phyloP scores from a whole-genome alignment of 345 rosid genomes.

The Arabidopsis thaliana region DNA sequence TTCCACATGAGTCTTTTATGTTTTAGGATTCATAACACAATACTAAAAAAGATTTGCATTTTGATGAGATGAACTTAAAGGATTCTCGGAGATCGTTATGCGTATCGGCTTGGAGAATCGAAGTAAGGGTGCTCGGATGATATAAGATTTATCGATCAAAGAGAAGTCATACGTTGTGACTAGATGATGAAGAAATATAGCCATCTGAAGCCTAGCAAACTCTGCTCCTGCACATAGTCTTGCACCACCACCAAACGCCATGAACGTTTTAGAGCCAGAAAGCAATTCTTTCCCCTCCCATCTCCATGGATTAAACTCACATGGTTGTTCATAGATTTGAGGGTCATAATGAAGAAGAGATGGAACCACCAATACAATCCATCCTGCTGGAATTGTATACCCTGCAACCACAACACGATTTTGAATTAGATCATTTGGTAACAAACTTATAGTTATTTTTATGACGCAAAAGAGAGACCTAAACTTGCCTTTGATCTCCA shows the following conservation, averaged over 20 bases:
- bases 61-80: background rate
- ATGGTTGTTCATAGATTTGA: slow-evolving; percentile 44
- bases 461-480: background rate
- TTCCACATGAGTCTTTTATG: too few relatives aligned
- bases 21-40: background rate
- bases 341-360: slow-evolving; percentile 47
- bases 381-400: slow-evolving; percentile 53
- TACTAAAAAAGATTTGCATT: background rate
- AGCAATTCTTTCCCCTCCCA: slow-evolving; percentile 50
- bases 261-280: slow-evolving; percentile 51
- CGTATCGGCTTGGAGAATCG: slow-evolving; percentile 39
- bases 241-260: slow-evolving; percentile 58
- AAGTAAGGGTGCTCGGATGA: slow-evolving; percentile 35
- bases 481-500: slow-evolving; percentile 46
- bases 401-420: slow-evolving; percentile 34
- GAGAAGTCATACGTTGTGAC: slow-evolving; percentile 46
- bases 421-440: background rate
- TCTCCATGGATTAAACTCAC: slow-evolving; percentile 53
- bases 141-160: slow-evolving; percentile 28
- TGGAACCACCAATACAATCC: slow-evolving; percentile 49
- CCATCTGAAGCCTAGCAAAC: slow-evolving; percentile 48
- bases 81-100: slow-evolving; percentile 5
- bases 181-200: slow-evolving; percentile 48
- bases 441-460: background rate
- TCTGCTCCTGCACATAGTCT: slow-evolving; percentile 58